Percentiles rank a stretch among this genome's conserved stretches.
phyloP scores from a whole-genome alignment of 352 stramenopile species.

The Phytophthora kernoviae region DNA sequence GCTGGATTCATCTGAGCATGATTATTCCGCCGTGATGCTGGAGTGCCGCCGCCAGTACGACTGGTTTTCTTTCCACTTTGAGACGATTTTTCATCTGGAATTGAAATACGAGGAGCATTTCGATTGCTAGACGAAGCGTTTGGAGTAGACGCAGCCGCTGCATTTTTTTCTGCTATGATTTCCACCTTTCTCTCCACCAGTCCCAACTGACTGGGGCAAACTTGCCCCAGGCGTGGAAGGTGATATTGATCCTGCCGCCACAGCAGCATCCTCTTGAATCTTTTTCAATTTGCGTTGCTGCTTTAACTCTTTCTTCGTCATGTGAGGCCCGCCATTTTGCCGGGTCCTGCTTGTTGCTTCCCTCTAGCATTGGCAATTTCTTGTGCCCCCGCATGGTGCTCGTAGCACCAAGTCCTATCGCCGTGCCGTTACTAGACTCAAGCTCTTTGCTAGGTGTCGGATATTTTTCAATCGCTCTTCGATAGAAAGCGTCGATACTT shows the following conservation, averaged over 20 bases:
- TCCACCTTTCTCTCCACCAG: constrained; percentile 27
- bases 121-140: constrained; percentile 10
- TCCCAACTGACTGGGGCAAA: constrained; percentile 14
- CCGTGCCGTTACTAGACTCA: constrained; percentile 23
- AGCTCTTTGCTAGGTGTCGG: constrained; percentile 47
- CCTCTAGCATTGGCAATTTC: constrained; percentile 20
- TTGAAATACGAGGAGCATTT: constrained; percentile 28
- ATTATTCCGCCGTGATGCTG: constrained; percentile 38
- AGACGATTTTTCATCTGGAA: constrained; percentile 47
- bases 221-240: constrained; percentile 3
- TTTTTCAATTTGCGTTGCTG: constrained; percentile 78
- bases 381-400: constrained; percentile 10
- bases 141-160: constrained; percentile 15
- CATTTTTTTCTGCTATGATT: constrained; percentile 31
- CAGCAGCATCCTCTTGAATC: constrained; percentile 44
- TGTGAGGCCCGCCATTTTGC: constrained; percentile 30
- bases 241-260: constrained; percentile 5
- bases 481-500: constrained; percentile 68
- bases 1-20: constrained; percentile 11
- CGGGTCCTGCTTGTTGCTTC: constrained; percentile 23
- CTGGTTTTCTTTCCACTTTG: constrained; percentile 45
- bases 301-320: constrained; percentile 78
- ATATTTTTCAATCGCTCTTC: constrained; percentile 62
- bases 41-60: constrained; percentile 36
- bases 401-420: neutral